Percentiles rank a stretch among this genome's conserved stretches.
phyloP scores from a whole-genome alignment of 495 filamentous ascomycete genomes.

The Terfezia boudieri region DNA sequence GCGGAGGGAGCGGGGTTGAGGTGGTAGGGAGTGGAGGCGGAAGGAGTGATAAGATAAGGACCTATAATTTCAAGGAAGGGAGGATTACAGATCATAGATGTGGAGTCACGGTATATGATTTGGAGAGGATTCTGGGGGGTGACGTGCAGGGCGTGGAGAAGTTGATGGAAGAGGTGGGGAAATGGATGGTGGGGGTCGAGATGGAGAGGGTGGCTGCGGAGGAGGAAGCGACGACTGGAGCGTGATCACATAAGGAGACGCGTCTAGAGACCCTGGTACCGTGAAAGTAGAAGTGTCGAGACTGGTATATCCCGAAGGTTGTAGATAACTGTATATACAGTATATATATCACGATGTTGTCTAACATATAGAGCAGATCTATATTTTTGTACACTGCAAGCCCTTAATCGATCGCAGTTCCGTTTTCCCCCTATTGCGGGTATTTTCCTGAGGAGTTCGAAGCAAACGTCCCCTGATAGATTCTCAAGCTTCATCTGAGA shows the following conservation, averaged over 20 bases:
- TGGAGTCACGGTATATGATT: slow-evolving; percentile 58
- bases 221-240: not conserved
- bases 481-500: too few species aligned
- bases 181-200: slow-evolving; percentile 59
- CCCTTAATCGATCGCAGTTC: too few species aligned
- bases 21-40: slow-evolving; percentile 29
- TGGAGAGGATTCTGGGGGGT: slow-evolving; percentile 58
- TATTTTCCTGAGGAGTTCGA: too few species aligned
- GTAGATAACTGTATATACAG: too few species aligned
- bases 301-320: too few species aligned
- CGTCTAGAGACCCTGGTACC: too few species aligned
- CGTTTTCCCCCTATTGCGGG: too few species aligned
- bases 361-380: too few species aligned
- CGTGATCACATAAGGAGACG: not conserved
- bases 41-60: slow-evolving; percentile 78
- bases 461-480: too few species aligned
- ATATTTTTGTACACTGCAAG: too few species aligned
- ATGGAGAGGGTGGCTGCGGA: slow-evolving; percentile 28
- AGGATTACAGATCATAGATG: slow-evolving; percentile 84
- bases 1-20: slow-evolving; percentile 47
- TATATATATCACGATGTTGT: too few species aligned
- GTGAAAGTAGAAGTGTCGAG: too few species aligned
- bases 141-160: slow-evolving; percentile 38
- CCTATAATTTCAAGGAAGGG: slow-evolving; percentile 87
- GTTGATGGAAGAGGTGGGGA: slow-evolving; percentile 58